Evolutionary conservation across 495 filamentous ascomycete genomes (phyloP).

Genomic region (Penicillium cosmopolitanum): DNA sequence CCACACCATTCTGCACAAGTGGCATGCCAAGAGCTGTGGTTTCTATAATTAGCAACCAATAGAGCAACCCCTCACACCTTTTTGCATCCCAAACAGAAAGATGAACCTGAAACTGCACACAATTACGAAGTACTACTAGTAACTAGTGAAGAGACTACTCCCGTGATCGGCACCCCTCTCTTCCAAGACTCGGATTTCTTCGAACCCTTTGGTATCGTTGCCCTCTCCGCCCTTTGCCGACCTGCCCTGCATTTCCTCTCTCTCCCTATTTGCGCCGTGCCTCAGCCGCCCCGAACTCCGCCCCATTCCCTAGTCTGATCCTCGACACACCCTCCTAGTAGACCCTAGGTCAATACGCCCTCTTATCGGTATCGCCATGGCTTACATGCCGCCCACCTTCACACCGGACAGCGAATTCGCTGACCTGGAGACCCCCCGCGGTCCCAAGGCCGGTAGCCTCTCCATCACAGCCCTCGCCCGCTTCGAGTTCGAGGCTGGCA

Average conservation of each 20-base stretch:
- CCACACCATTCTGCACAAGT: too few species aligned
- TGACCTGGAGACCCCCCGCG: constrained; percentile 37
- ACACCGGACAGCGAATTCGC: constrained; percentile 44
- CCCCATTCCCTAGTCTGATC: background rate
- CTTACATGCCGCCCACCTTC: constrained; percentile 32
- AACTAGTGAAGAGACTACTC: too few species aligned
- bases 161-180: background rate
- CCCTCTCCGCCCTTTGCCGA: too few species aligned
- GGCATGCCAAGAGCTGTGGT: too few species aligned
- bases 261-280: background rate
- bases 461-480: constrained; percentile 66
- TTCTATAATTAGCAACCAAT: too few species aligned
- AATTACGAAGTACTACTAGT: too few species aligned
- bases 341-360: background rate
- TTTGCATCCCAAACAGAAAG: too few species aligned
- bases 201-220: too few species aligned
- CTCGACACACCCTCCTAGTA: background rate
- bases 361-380: constrained; percentile 19
- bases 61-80: too few species aligned
- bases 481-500: constrained; percentile 81
- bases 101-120: too few species aligned
- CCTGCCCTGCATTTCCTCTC: background rate
- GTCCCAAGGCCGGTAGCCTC: constrained; percentile 21
- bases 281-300: background rate
- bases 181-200: background rate